phyloP scores from a whole-genome alignment of 768 basidiomycete species.

The Gymnopilus junonius region DNA sequence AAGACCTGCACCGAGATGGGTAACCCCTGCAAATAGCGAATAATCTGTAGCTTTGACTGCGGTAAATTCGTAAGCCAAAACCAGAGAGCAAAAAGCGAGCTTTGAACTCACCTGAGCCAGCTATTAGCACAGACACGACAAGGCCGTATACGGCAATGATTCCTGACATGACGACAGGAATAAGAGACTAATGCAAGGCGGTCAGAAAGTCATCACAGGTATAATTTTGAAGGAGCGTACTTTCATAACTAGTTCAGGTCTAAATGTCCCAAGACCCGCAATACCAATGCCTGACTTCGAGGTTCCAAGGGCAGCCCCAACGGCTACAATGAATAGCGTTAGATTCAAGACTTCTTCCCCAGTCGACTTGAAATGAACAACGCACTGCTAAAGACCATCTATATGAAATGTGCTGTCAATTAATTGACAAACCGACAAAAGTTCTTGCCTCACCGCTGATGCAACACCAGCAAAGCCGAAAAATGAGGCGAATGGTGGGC shows the following conservation, averaged over 20 bases:
- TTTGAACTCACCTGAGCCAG: conserved; percentile 54
- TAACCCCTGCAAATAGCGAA: conserved; percentile 84
- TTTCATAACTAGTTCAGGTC: conserved; percentile 98
- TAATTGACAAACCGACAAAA: background rate
- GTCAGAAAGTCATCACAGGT: background rate
- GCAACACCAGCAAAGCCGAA: conserved; percentile 98
- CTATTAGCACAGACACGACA: conserved; percentile 93
- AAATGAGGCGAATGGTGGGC: conserved; percentile 96
- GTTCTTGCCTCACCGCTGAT: conserved; percentile 71
- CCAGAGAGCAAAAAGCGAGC: background rate
- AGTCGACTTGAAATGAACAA: conserved; percentile 18
- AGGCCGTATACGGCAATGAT: conserved; percentile 98
- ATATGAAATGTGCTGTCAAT: background rate
- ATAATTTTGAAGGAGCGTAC: conserved; percentile 43
- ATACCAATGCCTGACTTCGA: conserved; percentile 98
- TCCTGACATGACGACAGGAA: conserved; percentile 98
- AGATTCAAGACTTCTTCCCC: background rate
- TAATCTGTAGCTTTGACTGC: conserved; percentile 73
- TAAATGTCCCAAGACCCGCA: conserved; percentile 91
- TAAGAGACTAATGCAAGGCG: conserved; percentile 66
- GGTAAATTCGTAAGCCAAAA: conserved; percentile 16
- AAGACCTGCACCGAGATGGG: conserved; percentile 91
- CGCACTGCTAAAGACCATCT: conserved; percentile 98
- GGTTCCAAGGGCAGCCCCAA: conserved; percentile 96
- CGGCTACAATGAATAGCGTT: conserved; percentile 49